Evolutionary conservation across 495 filamentous ascomycete genomes (phyloP).

Genomic region (Geopyxis carbonaria): DNA sequence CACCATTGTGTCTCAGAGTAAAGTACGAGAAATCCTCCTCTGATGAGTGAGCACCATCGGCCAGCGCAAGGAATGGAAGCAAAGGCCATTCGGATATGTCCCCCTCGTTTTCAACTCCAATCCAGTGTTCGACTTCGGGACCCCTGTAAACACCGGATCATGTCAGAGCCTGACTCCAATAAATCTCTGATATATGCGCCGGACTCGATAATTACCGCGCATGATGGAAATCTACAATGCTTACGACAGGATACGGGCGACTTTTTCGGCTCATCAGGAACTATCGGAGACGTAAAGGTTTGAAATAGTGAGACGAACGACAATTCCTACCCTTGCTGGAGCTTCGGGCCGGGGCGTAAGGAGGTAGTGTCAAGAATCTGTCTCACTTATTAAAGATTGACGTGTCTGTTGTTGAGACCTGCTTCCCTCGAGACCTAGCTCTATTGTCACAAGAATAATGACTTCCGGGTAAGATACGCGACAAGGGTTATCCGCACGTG

Average conservation of each 20-base stretch:
- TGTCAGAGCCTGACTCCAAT: conserved; percentile 1
- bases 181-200: too few relatives aligned
- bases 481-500: too few relatives aligned
- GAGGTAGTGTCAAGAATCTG: too few relatives aligned
- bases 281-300: conserved; percentile 11
- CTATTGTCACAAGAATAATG: too few relatives aligned
- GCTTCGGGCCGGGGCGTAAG: too few relatives aligned
- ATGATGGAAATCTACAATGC: conserved; percentile 94
- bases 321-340: background rate
- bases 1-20: conserved; percentile 40
- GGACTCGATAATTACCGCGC: too few relatives aligned
- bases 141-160: conserved; percentile 41
- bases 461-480: too few relatives aligned
- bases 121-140: conserved; percentile 85
- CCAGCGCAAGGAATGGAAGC: conserved; percentile 93
- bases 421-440: too few relatives aligned
- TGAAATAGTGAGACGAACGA: background rate
- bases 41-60: conserved; percentile 83
- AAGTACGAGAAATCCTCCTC: conserved; percentile 98
- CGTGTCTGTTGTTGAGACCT: too few relatives aligned
- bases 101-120: conserved; percentile 56
- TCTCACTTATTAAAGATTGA: too few relatives aligned
- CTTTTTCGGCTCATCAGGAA: conserved; percentile 1
- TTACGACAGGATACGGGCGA: conserved; percentile 42
- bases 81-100: conserved; percentile 85